These are phyloP conservation scores for Saccharomycopsis synnaedendra DNA, from an alignment of 805 yeast species.

Conservation along the genomic window DNA sequence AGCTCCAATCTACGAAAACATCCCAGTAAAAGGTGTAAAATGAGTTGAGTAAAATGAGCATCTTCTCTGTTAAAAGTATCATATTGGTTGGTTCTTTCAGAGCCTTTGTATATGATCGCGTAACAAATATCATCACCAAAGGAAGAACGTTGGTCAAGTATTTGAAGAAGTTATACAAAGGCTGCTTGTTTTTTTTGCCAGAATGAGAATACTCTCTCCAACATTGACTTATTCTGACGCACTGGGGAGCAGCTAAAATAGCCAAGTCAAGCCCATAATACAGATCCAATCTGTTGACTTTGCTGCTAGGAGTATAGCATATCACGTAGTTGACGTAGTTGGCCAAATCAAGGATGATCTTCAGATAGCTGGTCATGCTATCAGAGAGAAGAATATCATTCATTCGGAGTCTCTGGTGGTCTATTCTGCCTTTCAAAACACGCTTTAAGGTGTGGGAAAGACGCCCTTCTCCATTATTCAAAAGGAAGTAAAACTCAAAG, in stretches of 20 bases:
- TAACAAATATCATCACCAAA: constrained; percentile 30
- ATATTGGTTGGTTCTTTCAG: constrained; percentile 1
- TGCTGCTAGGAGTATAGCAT: neutral
- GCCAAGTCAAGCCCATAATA: constrained; percentile 24
- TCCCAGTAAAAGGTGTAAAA: constrained; percentile 85
- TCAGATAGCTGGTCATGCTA: constrained; percentile 70
- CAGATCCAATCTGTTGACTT: neutral
- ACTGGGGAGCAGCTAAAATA: constrained; percentile 42
- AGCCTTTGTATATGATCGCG: constrained; percentile 8
- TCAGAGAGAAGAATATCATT: constrained; percentile 81
- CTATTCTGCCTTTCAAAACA: constrained; percentile 47
- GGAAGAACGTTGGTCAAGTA: constrained; percentile 56
- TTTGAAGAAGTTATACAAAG: constrained; percentile 63
- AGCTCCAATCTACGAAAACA: constrained; percentile 76
- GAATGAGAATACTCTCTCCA: constrained; percentile 49
- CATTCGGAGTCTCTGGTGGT: constrained; percentile 41
- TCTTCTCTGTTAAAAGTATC: constrained; percentile 20
- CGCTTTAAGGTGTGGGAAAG: constrained; percentile 40
- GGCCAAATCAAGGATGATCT: constrained; percentile 63
- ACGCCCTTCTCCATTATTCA: constrained; percentile 23
- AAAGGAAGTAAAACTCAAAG: constrained; percentile 1
- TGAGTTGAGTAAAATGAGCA: constrained; percentile 51
- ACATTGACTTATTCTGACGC: constrained; percentile 79
- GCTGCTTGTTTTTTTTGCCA: constrained; percentile 33
- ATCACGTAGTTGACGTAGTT: constrained; percentile 28